phyloP scores from a whole-genome alignment of 495 filamentous ascomycete genomes.

The Podospora anserina region DNA sequence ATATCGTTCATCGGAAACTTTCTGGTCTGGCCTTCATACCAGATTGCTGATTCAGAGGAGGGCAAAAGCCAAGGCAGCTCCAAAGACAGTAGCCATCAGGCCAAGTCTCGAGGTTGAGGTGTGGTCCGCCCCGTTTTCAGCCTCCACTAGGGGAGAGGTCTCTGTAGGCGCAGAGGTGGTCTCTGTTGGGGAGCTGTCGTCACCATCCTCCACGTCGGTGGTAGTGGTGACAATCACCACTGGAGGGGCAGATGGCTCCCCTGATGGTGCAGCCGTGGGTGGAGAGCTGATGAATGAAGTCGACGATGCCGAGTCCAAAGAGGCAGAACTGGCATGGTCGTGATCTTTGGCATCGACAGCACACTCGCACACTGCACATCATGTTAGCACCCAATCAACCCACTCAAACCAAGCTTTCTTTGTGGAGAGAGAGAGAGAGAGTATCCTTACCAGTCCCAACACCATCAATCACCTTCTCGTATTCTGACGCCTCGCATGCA shows the following conservation, averaged over 20 bases:
- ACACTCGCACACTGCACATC: slow-evolving; percentile 19
- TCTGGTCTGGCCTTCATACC: background rate
- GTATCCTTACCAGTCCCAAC: slow-evolving; percentile 6
- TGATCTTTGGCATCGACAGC: background rate
- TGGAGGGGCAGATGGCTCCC: background rate
- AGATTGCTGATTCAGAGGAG: background rate
- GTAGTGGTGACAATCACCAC: background rate
- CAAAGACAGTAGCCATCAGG: background rate
- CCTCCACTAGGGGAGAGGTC: background rate
- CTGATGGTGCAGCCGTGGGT: background rate
- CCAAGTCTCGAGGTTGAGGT: background rate
- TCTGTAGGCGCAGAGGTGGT: background rate
- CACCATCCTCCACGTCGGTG: background rate
- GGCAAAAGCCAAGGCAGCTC: slow-evolving; percentile 8
- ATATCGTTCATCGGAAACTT: background rate
- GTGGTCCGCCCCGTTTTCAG: slow-evolving; percentile 7
- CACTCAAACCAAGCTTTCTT: background rate
- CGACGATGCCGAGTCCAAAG: background rate
- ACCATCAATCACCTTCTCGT: slow-evolving; percentile 27
- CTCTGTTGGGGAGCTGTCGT: background rate
- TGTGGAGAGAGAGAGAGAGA: background rate
- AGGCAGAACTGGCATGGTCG: background rate
- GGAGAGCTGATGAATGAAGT: background rate
- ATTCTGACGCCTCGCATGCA: slow-evolving; percentile 22
- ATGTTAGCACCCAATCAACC: background rate